Percentiles rank a stretch among this genome's conserved stretches.
phyloP scores from a whole-genome alignment of 495 filamentous ascomycete genomes.

The Parathielavia hyrcaniae region DNA sequence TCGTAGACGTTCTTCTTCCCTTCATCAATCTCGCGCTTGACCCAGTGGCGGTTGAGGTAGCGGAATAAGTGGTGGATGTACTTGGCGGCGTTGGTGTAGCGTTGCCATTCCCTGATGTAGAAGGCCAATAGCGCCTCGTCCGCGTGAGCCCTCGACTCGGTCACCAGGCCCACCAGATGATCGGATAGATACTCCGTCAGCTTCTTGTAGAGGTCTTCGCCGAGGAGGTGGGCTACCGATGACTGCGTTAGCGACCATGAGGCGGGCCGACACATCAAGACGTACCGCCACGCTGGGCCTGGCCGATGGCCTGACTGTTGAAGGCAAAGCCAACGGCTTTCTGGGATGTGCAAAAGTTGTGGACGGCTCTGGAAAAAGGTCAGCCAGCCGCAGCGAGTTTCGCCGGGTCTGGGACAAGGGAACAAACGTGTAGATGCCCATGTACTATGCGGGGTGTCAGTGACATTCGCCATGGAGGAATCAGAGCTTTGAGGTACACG shows the following conservation, averaged over 20 bases:
- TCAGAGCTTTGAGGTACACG: slow-evolving; percentile 27
- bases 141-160: slow-evolving; percentile 64
- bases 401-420: background rate
- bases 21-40: slow-evolving; percentile 97
- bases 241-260: slow-evolving; percentile 20
- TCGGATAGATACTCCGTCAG: slow-evolving; percentile 73
- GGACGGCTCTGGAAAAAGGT: slow-evolving; percentile 63
- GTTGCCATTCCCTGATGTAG: slow-evolving; percentile 94
- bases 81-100: slow-evolving; percentile 90
- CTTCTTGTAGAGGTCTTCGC: slow-evolving; percentile 92
- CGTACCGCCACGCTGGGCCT: slow-evolving; percentile 70
- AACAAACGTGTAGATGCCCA: slow-evolving; percentile 91
- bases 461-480: background rate
- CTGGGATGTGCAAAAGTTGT: slow-evolving; percentile 98
- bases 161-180: slow-evolving; percentile 62
- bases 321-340: slow-evolving; percentile 59
- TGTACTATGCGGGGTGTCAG: slow-evolving; percentile 53
- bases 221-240: slow-evolving; percentile 78
- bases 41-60: slow-evolving; percentile 98
- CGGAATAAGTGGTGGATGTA: slow-evolving; percentile 96
- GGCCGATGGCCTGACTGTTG: slow-evolving; percentile 36
- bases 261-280: slow-evolving; percentile 14
- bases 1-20: slow-evolving; percentile 98
- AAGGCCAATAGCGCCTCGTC: slow-evolving; percentile 90
- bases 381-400: slow-evolving; percentile 17